Evolutionary conservation across 2,329 filamentous ascomycete genomes (phyloP), one percentile per base, ranked within the genome.

Genomic region (Aspergillus transmontanensis): DNA sequence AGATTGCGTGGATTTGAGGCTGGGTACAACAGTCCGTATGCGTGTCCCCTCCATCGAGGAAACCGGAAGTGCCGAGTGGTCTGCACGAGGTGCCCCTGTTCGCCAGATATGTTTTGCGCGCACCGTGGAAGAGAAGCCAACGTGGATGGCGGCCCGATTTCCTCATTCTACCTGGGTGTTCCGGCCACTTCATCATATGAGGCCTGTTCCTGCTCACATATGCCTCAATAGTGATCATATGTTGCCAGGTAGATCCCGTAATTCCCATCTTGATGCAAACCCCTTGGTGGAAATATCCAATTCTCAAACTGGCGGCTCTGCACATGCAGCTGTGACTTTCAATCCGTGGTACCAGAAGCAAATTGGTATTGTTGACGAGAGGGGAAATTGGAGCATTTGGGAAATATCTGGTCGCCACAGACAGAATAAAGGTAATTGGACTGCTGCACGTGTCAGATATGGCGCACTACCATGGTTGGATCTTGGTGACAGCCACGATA

Each of bases 291-390:
- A 79, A 41, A 75, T 87, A 43, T 68, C 73, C 1, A 72, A 73
- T 16, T 71, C 75, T 1, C 70, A 80, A 30, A 85, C 82, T 2
- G 83, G 82, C 12, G 81, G 79, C 0, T 71, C 72, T 34, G 67
- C 81, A 4, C 85, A 87, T 71, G 82, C 82, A 1, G 82, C 88
- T 73, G 79, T 89, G 12, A 72, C 81, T 7, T 89, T 89, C 73
- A 87, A 89, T 68, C 86, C 86, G 4, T 85, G 83, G 78, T 85
- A 85, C 70, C 80, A 83, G 61, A 79, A 80, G n/a, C 84, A 87
- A 68, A 72, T 89, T 62, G 86, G 80, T 2, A 76, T 88, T 16
- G 73, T 88, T 23, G 85, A 89, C 70, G 78, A 80, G 51, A 68
- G 73, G 34, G 85, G 85, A 1, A 76, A 76, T 45, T 89, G 87